Percentiles rank a stretch among this genome's conserved stretches.
These are phyloP conservation scores for Arabidopsis suecica DNA, from an alignment of 345 rosid species.

Conservation along the genomic window DNA sequence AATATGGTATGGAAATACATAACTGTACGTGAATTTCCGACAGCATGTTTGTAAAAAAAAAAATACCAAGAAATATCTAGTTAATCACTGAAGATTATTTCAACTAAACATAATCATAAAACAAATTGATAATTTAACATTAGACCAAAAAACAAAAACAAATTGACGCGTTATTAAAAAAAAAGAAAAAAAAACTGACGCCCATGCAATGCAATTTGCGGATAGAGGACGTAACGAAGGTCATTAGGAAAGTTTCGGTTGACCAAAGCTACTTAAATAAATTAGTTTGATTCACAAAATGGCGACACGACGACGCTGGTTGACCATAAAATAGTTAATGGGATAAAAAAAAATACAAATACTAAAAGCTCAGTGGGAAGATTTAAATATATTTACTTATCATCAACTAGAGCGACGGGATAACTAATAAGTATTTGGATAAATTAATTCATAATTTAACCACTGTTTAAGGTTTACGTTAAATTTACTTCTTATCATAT, in stretches of 20 bases:
- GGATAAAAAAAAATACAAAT: background rate
- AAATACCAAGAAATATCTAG: background rate
- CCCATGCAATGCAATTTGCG: conserved; percentile 41
- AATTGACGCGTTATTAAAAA: background rate
- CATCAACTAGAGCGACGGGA: conserved; percentile 35
- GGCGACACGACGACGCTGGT: conserved; percentile 20
- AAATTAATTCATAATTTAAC: conserved; percentile 25
- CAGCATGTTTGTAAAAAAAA: background rate
- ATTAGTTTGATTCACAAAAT: conserved; percentile 16
- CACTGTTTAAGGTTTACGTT: conserved; percentile 8
- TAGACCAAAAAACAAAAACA: too few relatives aligned
- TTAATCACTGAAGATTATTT: background rate
- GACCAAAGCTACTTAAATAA: conserved; percentile 24
- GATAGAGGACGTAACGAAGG: conserved; percentile 25
- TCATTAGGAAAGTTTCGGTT: conserved; percentile 29
- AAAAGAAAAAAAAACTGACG: background rate
- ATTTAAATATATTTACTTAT: conserved; percentile 27
- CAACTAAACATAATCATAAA: background rate
- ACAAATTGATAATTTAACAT: too few relatives aligned
- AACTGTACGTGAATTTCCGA: conserved; percentile 9
- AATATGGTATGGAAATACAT: background rate
- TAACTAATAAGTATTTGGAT: conserved; percentile 21
- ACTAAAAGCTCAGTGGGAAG: conserved; percentile 25
- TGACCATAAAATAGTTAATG: conserved; percentile 29
- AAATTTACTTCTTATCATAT: background rate